Conservation (phyloP, 2,329 filamentous ascomycete genomes). For the Ilyonectria destructans region DNA sequence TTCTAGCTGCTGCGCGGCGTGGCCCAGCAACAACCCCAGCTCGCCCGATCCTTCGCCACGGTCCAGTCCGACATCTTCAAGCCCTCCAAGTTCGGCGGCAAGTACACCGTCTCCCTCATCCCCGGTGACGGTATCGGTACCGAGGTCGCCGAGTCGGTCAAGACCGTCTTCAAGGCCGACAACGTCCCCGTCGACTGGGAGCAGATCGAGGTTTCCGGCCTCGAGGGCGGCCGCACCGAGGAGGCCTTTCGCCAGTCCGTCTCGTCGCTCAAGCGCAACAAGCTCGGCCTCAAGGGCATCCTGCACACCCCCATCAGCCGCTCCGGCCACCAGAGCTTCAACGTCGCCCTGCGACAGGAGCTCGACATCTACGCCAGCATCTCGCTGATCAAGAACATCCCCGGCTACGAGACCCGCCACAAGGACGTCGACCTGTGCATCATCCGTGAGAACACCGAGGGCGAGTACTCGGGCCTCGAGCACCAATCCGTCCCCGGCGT, state of each 20-base stretch:
- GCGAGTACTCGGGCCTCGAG: constrained; percentile 98
- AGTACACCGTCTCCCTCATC: constrained; percentile 99
- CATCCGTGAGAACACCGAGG: constrained; percentile 99
- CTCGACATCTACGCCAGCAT: constrained; percentile 99
- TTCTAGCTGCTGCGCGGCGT: constrained; percentile 69
- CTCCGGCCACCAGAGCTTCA: constrained; percentile 99
- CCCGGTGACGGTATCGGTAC: constrained; percentile 99
- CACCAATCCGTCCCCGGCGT: constrained; percentile 97
- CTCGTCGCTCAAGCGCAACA: constrained; percentile 96
- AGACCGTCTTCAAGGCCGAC: constrained; percentile 99
- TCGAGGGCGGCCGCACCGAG: constrained; percentile 91
- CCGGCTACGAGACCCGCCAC: constrained; percentile 97
- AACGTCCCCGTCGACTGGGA: constrained; percentile 99
- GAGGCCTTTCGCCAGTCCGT: constrained; percentile 97
- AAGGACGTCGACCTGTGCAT: constrained; percentile 98
- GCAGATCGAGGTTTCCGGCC: constrained; percentile 94
- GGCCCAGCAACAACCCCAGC: constrained; percentile 63
- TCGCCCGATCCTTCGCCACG: constrained; percentile 79
- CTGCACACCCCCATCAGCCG: constrained; percentile 97
- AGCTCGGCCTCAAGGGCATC: constrained; percentile 99
- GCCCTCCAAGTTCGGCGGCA: constrained; percentile 98
- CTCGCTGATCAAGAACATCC: constrained; percentile 99
- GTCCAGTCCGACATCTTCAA: constrained; percentile 98
- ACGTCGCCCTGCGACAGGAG: constrained; percentile 98
- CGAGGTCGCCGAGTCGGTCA: constrained; percentile 97